These are phyloP conservation scores for Penium margaritaceum DNA, from an alignment of 139 green algal species.

Conservation along the genomic window DNA sequence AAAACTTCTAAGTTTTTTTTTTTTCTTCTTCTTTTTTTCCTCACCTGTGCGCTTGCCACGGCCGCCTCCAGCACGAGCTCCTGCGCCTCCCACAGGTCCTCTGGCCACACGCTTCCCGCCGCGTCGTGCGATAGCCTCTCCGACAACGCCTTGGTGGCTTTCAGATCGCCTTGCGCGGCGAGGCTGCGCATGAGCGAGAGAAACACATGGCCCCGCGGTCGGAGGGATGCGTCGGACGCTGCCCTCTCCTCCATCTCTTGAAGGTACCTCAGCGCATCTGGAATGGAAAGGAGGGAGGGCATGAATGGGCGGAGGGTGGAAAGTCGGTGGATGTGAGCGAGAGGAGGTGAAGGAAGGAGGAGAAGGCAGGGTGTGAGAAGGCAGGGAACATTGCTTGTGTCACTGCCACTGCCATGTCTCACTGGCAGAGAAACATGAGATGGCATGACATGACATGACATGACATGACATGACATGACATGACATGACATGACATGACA, in stretches of 20 bases:
- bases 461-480: too few species aligned
- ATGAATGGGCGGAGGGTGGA: background rate
- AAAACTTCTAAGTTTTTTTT: too few species aligned
- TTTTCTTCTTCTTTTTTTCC: too few species aligned
- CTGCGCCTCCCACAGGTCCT: constrained; percentile 30
- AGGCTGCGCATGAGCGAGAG: constrained; percentile 30
- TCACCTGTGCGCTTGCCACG: too few species aligned
- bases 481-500: too few species aligned
- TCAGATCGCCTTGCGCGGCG: constrained; percentile 17
- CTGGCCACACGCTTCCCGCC: constrained; percentile 25
- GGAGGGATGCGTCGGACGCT: background rate
- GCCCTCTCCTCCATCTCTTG: constrained; percentile 26
- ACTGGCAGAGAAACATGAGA: too few species aligned
- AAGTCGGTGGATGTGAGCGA: too few species aligned
- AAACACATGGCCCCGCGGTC: constrained; percentile 33
- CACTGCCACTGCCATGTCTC: too few species aligned
- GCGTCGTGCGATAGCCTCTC: constrained; percentile 7
- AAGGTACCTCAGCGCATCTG: constrained; percentile 34
- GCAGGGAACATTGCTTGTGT: too few species aligned
- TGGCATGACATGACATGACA: too few species aligned
- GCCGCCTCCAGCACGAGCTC: constrained; percentile 39
- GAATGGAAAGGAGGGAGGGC: background rate
- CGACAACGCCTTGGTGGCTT: background rate
- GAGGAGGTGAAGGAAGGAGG: too few species aligned
- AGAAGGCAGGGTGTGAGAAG: too few species aligned